Percentiles rank a stretch among this genome's conserved stretches.
Conservation (phyloP, 345 rosid species). For the Melaleuca quinquenervia region DNA sequence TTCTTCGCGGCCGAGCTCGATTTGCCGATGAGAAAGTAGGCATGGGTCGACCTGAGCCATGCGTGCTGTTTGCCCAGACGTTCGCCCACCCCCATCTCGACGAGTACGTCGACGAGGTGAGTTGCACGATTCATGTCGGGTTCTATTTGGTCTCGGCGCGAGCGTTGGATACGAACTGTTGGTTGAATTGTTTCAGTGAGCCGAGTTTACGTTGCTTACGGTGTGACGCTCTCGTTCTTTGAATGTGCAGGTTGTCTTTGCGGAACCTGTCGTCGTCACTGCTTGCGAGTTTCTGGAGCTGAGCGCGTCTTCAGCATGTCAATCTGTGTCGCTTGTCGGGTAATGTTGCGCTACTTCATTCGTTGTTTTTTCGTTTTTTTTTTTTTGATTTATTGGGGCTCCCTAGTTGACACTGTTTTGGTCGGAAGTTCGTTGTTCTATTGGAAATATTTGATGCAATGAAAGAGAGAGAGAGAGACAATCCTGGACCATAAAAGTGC, state of each 20-base stretch:
- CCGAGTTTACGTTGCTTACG: not conserved
- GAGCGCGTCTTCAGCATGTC: slow-evolving; percentile 74
- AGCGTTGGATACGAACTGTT: not conserved
- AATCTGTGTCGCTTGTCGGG: slow-evolving; percentile 79
- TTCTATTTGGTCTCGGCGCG: not conserved
- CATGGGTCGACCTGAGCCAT: slow-evolving; percentile 91
- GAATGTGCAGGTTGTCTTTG: slow-evolving; percentile 62
- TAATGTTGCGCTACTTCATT: slow-evolving; percentile 14
- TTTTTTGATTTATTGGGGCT: not conserved
- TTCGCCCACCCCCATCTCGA: slow-evolving; percentile 92
- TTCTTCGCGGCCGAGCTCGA: not conserved
- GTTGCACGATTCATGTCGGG: not conserved
- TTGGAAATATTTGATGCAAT: not conserved
- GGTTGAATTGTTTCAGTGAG: not conserved
- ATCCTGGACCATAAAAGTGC: not conserved
- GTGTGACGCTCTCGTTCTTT: not conserved
- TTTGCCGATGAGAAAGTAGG: not conserved
- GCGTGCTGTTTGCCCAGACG: slow-evolving; percentile 85
- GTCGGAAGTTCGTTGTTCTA: not conserved
- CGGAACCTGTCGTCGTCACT: slow-evolving; percentile 83
- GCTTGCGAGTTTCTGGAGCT: slow-evolving; percentile 96
- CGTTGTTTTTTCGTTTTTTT: not conserved
- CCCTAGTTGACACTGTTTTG: not conserved
- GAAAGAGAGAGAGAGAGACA: not conserved
- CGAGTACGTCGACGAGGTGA: slow-evolving; percentile 95